These are phyloP conservation scores for Capillidium heterosporum DNA, from an alignment of 371 early-diverging fungal species.

Conservation along the genomic window DNA sequence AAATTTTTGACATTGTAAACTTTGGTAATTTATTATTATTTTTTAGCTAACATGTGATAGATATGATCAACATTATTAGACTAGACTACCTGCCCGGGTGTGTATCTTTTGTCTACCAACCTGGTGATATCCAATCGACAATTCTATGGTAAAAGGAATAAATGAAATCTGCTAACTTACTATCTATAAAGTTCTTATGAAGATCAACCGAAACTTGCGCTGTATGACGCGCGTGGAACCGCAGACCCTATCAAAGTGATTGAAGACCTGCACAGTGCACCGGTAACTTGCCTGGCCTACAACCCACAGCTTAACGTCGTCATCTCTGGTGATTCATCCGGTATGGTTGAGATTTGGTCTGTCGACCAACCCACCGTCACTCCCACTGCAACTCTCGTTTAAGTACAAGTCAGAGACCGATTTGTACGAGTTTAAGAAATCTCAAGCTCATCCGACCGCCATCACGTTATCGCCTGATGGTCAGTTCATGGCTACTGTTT, in stretches of 20 bases:
- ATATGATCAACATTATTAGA: conserved; percentile 90
- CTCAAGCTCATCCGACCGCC: conserved; percentile 51
- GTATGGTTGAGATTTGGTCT: conserved; percentile 87
- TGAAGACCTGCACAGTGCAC: conserved; percentile 43
- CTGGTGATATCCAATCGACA: conserved; percentile 60
- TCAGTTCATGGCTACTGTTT: conserved; percentile 69
- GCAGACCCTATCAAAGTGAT: conserved; percentile 38
- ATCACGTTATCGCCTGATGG: conserved; percentile 70
- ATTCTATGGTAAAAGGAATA: conserved; percentile 42
- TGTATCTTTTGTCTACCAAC: conserved; percentile 73
- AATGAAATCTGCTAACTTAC: not conserved
- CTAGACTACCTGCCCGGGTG: conserved; percentile 51
- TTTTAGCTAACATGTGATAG: conserved; percentile 17
- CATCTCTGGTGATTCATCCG: conserved; percentile 62
- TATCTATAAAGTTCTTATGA: conserved; percentile 41
- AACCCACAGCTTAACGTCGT: conserved; percentile 55
- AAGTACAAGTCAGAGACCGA: conserved; percentile 82
- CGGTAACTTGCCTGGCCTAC: conserved; percentile 66
- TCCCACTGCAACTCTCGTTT: conserved; percentile 44
- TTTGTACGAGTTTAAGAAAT: conserved; percentile 81
- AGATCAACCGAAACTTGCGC: conserved; percentile 39
- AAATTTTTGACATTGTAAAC: conserved; percentile 86
- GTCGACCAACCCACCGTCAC: conserved; percentile 45
- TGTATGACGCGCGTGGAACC: conserved; percentile 69
- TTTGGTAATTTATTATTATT: conserved; percentile 39